Evolutionary conservation across 306 rosid genomes (phyloP).

Genomic region (Sesbania bispinosa): DNA sequence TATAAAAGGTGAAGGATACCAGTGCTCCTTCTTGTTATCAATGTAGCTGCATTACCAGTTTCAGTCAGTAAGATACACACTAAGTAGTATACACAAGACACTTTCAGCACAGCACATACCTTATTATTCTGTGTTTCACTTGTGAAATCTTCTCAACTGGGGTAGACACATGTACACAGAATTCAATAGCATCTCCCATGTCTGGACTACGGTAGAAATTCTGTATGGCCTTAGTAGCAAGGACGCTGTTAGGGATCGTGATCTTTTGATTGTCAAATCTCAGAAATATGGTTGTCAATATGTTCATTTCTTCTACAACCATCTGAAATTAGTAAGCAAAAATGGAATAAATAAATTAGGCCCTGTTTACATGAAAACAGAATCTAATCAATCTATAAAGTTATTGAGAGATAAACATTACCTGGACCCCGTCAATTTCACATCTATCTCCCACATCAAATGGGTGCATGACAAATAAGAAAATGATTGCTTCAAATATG

Average conservation of each 20-base stretch:
- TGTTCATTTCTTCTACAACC: constrained; percentile 98
- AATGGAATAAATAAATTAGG: constrained; percentile 20
- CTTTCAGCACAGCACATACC: constrained; percentile 34
- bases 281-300: constrained; percentile 84
- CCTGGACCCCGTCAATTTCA: constrained; percentile 83
- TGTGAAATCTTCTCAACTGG: constrained; percentile 65
- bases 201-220: constrained; percentile 95
- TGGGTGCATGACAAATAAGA: constrained; percentile 90
- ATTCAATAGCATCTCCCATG: constrained; percentile 79
- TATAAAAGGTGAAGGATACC: constrained; percentile 66
- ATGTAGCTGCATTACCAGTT: constrained; percentile 50
- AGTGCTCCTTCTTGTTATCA: constrained; percentile 82
- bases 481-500: constrained; percentile 73
- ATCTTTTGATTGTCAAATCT: constrained; percentile 66
- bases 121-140: constrained; percentile 60
- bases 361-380: not conserved
- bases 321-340: constrained; percentile 48
- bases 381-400: not conserved
- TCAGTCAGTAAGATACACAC: not conserved
- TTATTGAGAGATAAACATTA: constrained; percentile 18
- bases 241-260: constrained; percentile 64
- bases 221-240: constrained; percentile 61
- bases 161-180: constrained; percentile 63
- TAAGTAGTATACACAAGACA: not conserved
- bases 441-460: constrained; percentile 96